Evolutionary conservation across 148 eudicot genomes (phyloP), one percentile per base, ranked within the genome.

Genomic region (Vaccinium darrowii): DNA sequence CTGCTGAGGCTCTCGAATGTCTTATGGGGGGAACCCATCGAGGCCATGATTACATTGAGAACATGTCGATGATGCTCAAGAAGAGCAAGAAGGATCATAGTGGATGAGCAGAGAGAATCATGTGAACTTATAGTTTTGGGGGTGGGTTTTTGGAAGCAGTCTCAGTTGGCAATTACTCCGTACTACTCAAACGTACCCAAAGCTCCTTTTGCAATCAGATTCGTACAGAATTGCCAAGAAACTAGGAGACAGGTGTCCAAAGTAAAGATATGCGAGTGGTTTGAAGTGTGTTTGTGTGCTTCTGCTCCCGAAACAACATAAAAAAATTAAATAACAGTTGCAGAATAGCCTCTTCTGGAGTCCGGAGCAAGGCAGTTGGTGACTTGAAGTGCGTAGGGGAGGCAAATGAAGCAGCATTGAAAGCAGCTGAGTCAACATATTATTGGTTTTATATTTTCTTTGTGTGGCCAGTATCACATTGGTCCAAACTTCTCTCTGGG

Each of bases 1-100:
- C 99, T 8, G 93, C 98, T n/a, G 97, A 94, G 92, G 99, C 98
- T 76, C 87, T 96, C 8, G 94, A 91, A 39, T 93, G 95, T 94
- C 88, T 96, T 19, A 88, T 84, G 89, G 91, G 95, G 56, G 93
- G 93, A 51, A 82, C 93, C 14, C 93, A 86, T 52, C 82, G 87
- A 57, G 92, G 94, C 49, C 88, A 81, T 60, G 98, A 92, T 60
- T 81, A 89, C 53, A 83, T 93, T 7, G 97, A 93, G 52, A 91
- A 90, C 77, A 91, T 92, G 97, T 91, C 98, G 13, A 88, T 91
- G 92, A 82, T 95, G 87, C 90, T 93, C 53, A 95, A 96, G 85
- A 96, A 91, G 90, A 94, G 94, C 94, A 96, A 95, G 91, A 94
- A 77, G 84, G 87, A 79, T 90, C 99, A 91, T 85, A 84, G 75